Evolutionary conservation across 768 basidiomycete species (phyloP), one percentile per base, ranked within the genome.

Genomic region (Russula ochroleuca): DNA sequence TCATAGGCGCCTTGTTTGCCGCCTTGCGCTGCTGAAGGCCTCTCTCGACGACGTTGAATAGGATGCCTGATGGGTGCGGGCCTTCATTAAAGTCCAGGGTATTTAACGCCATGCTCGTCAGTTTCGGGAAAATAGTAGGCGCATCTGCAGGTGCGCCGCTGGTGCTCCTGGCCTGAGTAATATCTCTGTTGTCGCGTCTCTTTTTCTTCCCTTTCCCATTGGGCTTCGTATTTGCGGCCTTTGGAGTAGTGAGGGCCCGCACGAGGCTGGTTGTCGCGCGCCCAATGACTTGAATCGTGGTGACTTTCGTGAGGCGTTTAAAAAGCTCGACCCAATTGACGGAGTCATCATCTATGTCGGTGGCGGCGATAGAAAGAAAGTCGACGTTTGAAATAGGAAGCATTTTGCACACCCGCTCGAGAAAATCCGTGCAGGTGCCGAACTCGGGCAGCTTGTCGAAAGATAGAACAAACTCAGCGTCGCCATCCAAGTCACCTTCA

Each of bases 321-420:
- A 52, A 63, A 11, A 63, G 31, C 4, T 28, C 41, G 15, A 5
- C 41, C 62, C 50, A 63, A 41, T 63, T 37, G 7, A 49, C 5
- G 13, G 45, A n/a, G 28, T 51, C 37, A 31, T 51, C 37, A 31
- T 23, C 15, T 6, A 23, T n/a, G 10, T 57, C 31, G 9, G 48
- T 7, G 40, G 55, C 50, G 15, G 23, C 51, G 21, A 63, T 14
- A 28, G 56, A 63, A 17, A 63, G 62, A 7, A 57, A 58, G 31
- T 53, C 56, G 35, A 63, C 4, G 2, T 52, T 50, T 14, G 49
- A 19, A 9, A 63, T 57, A 7, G 55, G 56, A 7, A 63, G 23
- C 40, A 23, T 40, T 8, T 14, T 31, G 43, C 56, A 63, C n/a
- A 40, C 35, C 1, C 35, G 56, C 50, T 21, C 17, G n/a, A 58